These are phyloP conservation scores for Penicillium pancosmium DNA, from an alignment of 495 filamentous ascomycete species.

Conservation along the genomic window DNA sequence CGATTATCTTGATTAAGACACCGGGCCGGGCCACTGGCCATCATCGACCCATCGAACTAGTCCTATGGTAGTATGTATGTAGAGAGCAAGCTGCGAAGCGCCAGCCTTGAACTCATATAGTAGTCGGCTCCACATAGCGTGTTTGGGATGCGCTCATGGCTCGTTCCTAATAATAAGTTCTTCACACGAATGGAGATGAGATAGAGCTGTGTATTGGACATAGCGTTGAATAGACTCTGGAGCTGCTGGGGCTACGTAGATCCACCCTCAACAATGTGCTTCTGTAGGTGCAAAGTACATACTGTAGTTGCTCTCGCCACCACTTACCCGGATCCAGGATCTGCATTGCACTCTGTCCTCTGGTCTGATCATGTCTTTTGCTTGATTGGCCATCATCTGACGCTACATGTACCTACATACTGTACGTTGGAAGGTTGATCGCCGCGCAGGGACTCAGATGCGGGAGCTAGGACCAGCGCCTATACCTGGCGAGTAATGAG, in stretches of 20 bases:
- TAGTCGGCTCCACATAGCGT: constrained; percentile 3
- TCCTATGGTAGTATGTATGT: no score
- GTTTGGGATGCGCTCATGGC: background rate
- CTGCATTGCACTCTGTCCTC: background rate
- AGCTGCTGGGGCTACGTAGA: background rate
- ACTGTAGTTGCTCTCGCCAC: background rate
- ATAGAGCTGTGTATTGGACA: background rate
- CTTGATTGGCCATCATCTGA: constrained; percentile 1
- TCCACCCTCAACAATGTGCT: background rate
- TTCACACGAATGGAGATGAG: constrained; percentile 4
- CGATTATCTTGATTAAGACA: constrained; percentile 15
- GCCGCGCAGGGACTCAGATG: constrained; percentile 4
- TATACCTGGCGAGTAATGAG: background rate
- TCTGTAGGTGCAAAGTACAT: no score
- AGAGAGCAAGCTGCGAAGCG: no score
- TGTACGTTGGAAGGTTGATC: constrained; percentile 1
- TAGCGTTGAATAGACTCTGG: background rate
- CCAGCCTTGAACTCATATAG: no score
- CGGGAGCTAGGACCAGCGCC: constrained; percentile 5
- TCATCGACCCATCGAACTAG: no score
- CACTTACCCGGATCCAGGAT: background rate
- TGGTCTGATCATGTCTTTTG: background rate
- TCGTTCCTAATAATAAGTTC: constrained; percentile 24
- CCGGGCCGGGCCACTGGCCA: constrained; percentile 1
- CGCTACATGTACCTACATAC: background rate